A percentile compares a stretch with the other conserved stretches of the same genome.
phyloP scores from a whole-genome alignment of 495 filamentous ascomycete species.

The Rusavskia elegans region DNA sequence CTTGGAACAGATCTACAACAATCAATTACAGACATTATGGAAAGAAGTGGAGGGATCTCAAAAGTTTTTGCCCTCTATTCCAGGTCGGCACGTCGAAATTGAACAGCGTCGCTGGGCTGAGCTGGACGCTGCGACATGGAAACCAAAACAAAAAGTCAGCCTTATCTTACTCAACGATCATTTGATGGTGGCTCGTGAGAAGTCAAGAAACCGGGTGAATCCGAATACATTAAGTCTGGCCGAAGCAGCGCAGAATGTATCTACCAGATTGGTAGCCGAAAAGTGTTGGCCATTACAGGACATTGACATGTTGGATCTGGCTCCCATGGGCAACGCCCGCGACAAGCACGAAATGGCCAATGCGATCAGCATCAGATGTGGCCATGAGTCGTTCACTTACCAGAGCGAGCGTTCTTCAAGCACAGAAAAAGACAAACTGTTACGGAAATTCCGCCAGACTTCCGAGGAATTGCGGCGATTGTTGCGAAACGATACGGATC shows the following conservation, averaged over 20 bases:
- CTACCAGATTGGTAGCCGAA: conserved; percentile 75
- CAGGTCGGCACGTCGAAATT: conserved; percentile 78
- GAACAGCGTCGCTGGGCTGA: conserved; percentile 89
- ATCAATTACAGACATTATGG: conserved; percentile 68
- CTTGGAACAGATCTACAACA: conserved; percentile 87
- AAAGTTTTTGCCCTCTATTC: conserved; percentile 83
- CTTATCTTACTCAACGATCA: conserved; percentile 92
- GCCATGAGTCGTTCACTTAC: conserved; percentile 86
- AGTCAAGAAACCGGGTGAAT: conserved; percentile 67
- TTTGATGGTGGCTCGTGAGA: conserved; percentile 72
- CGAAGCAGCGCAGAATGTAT: conserved; percentile 51
- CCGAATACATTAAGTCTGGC: conserved; percentile 39
- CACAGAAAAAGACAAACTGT: conserved; percentile 58
- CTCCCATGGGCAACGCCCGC: conserved; percentile 36
- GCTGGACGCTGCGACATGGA: conserved; percentile 93
- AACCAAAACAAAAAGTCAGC: conserved; percentile 67
- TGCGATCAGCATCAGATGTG: conserved; percentile 81
- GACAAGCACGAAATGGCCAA: conserved; percentile 54
- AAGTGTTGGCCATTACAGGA: conserved; percentile 90
- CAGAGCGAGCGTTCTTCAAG: conserved; percentile 60
- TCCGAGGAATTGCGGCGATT: conserved; percentile 79
- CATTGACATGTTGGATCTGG: conserved; percentile 78
- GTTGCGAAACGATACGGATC: conserved; percentile 67
- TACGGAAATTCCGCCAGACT: conserved; percentile 80
- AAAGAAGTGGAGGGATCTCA: conserved; percentile 93